Evolutionary conservation across 2,329 filamentous ascomycete genomes (phyloP).

Genomic region (Penicillium sp.): DNA sequence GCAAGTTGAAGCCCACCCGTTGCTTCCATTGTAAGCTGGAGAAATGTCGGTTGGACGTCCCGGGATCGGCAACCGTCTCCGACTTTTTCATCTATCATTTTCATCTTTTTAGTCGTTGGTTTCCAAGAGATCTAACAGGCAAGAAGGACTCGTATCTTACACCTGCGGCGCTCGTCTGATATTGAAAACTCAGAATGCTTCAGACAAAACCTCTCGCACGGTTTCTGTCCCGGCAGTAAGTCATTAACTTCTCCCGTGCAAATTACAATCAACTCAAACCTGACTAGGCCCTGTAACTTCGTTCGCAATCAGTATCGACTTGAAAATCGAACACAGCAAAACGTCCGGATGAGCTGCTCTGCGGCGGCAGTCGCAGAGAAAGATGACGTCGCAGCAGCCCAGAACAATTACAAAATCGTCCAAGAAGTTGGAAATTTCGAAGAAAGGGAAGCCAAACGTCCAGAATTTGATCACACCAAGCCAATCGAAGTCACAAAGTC

Average conservation of each 20-base stretch:
- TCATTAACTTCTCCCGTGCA: neutral
- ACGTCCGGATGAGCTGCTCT: slow-evolving; percentile 10
- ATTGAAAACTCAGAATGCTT: neutral
- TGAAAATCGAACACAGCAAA: neutral
- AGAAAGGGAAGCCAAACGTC: slow-evolving; percentile 36
- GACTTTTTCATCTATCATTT: neutral
- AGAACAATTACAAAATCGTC: slow-evolving; percentile 25
- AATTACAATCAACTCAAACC: neutral
- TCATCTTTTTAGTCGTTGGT: neutral
- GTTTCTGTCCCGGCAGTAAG: slow-evolving; percentile 5
- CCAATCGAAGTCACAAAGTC: slow-evolving; percentile 40
- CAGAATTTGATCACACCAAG: slow-evolving; percentile 34
- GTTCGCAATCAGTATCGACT: neutral
- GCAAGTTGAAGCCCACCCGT: too few relatives aligned
- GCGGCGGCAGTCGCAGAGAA: slow-evolving; percentile 3
- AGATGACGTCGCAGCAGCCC: slow-evolving; percentile 3
- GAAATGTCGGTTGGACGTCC: neutral
- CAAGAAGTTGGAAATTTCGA: slow-evolving; percentile 28
- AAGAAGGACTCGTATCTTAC: too few relatives aligned
- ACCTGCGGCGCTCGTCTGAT: neutral
- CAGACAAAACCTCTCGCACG: neutral
- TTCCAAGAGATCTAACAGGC: neutral
- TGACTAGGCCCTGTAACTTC: slow-evolving; percentile 3
- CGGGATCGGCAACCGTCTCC: neutral
- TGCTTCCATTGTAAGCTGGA: too few relatives aligned